Evolutionary conservation across 192 early-diverging fungal genomes (phyloP).

Genomic region (Mycoemilia scoparia): DNA sequence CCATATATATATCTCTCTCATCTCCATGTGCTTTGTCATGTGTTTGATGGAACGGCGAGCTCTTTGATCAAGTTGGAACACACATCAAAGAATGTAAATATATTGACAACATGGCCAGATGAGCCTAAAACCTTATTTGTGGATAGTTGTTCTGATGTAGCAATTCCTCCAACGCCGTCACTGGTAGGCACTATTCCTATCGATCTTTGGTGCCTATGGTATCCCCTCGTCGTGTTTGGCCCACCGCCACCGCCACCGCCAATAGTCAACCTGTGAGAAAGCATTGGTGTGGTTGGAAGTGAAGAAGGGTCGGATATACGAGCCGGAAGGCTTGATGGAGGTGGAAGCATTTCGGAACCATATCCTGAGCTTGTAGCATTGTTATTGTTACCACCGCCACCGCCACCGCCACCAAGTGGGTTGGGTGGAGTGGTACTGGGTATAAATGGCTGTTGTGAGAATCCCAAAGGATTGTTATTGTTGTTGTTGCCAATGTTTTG

Average conservation of each 20-base stretch:
- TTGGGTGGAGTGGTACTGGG: too few relatives aligned
- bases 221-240: constrained; percentile 18
- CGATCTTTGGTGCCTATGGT: too few relatives aligned
- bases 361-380: too few relatives aligned
- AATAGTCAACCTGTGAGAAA: neutral
- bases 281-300: neutral
- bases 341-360: constrained; percentile 27
- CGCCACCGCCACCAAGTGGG: too few relatives aligned
- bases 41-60: constrained; percentile 67
- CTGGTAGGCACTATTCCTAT: constrained; percentile 3
- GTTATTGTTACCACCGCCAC: too few relatives aligned
- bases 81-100: constrained; percentile 90
- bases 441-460: too few relatives aligned
- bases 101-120: constrained; percentile 33
- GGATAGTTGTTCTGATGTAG: constrained; percentile 1
- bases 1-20: too few relatives aligned
- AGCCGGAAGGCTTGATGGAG: constrained; percentile 21
- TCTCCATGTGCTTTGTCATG: too few relatives aligned
- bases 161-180: constrained; percentile 1
- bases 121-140: constrained; percentile 6
- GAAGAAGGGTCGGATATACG: neutral
- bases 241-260: constrained; percentile 26
- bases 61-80: constrained; percentile 89
- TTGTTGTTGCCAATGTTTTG: too few relatives aligned
- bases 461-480: too few relatives aligned